phyloP scores from a whole-genome alignment of 371 early-diverging fungal species.

The Racocetra persica region DNA sequence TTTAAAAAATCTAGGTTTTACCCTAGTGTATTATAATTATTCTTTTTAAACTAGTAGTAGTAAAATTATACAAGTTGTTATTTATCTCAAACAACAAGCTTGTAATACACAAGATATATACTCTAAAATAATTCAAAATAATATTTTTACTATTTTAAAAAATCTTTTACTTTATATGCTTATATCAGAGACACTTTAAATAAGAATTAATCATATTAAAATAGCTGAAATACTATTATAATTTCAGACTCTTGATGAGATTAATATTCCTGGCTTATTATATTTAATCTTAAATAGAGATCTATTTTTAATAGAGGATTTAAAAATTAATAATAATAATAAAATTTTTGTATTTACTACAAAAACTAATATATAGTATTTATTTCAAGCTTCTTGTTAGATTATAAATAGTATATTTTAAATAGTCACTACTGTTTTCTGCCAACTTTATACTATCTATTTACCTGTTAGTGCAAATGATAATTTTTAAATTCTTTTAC shows the following conservation, averaged over 20 bases:
- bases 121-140: conserved; percentile 7
- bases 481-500: not conserved
- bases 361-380: not conserved
- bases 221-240: not conserved
- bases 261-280: not conserved
- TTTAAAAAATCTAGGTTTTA: too few relatives aligned
- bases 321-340: not conserved
- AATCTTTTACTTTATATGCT: not conserved
- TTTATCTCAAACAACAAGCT: not conserved
- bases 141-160: not conserved
- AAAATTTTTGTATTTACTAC: conserved; percentile 5
- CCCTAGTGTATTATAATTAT: too few relatives aligned
- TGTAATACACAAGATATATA: not conserved
- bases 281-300: not conserved
- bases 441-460: not conserved
- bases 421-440: not conserved
- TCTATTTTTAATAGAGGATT: not conserved
- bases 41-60: not conserved
- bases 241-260: not conserved
- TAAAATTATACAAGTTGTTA: too few relatives aligned
- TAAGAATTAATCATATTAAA: not conserved
- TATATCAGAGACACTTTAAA: not conserved
- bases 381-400: not conserved
- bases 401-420: conserved; percentile 6
- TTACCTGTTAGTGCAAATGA: not conserved